Conservation (phyloP, 495 filamentous ascomycete genomes). For the Acidomyces sp. region DNA sequence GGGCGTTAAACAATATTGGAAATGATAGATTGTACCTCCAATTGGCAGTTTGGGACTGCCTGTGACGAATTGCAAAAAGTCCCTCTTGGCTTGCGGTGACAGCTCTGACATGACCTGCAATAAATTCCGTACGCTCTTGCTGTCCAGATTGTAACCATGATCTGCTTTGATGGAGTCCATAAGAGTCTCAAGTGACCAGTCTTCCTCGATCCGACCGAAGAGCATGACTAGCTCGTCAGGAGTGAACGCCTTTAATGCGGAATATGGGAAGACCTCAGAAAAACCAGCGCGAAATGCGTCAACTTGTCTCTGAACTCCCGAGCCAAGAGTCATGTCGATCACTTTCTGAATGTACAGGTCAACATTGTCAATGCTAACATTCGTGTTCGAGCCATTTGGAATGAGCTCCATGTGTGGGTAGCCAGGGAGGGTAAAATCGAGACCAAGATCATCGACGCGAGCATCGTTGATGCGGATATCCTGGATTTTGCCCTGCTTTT, state of each 20-base stretch:
- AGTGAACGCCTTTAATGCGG: constrained; percentile 84
- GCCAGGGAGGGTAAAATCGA: constrained; percentile 91
- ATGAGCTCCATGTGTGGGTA: constrained; percentile 82
- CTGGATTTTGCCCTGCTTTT: constrained; percentile 56
- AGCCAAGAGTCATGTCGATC: constrained; percentile 78
- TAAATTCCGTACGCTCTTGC: constrained; percentile 86
- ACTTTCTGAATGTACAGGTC: constrained; percentile 77
- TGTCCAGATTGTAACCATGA: constrained; percentile 98
- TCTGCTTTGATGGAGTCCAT: constrained; percentile 99
- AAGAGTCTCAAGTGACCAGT: constrained; percentile 93
- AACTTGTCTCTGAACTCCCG: constrained; percentile 75
- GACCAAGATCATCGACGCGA: constrained; percentile 68
- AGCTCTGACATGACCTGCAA: constrained; percentile 94
- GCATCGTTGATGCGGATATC: constrained; percentile 60
- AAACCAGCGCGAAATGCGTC: constrained; percentile 88
- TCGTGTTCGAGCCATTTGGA: constrained; percentile 53
- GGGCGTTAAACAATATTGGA: constrained; percentile 18
- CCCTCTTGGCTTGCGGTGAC: constrained; percentile 57
- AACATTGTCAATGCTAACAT: constrained; percentile 82
- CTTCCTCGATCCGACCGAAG: constrained; percentile 87
- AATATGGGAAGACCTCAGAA: constrained; percentile 92
- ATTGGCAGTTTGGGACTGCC: constrained; percentile 98
- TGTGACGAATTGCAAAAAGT: constrained; percentile 96
- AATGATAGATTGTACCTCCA: constrained; percentile 55
- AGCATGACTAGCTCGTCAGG: constrained; percentile 93